Base-by-base conservation (phyloP, 2,329 filamentous ascomycete genomes). In the Fusarium verticillioides region DNA sequence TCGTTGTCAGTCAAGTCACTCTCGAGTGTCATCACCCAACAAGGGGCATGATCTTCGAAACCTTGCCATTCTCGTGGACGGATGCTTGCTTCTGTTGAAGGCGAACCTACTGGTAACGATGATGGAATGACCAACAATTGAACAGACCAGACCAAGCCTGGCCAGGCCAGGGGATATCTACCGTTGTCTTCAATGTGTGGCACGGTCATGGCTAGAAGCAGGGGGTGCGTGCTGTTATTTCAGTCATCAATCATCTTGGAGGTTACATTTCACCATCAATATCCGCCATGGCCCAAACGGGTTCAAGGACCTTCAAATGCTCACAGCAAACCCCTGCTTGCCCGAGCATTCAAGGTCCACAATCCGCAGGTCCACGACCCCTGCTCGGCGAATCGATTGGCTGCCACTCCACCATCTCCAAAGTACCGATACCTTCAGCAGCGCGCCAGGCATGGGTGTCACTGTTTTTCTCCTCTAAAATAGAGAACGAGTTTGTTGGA, bases 331-430 rank as follows among this genome's bases (percentile, higher is more conserved):
- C 74, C 75, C 75, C 75, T 77, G 74, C 70, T 75, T 72, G 70
- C 63, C 75, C 57, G 65, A 70, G 68, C 67, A 65, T 75, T 63
- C 58, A 59, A 63, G 56, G 70, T 68, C 75, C 74, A 74, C 70
- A 77, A 72, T 71, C 69, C 71, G 71, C 71, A 74, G 67, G 76
- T 78, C 73, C 73, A 75, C 63, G 65, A 70, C 72, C 76, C 75
- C 64, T 72, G 72, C 69, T 65, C 66, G 60, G 57, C 59, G 50
- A 64, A 73, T 78, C 76, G 75, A 77, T 78, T 78, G 75, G 76
- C 37, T 66, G 46, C 36, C 47, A 63, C 52, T 46, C 44, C 60
- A 64, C 68, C 63, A 70, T 76, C 71, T 50, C 58, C 60, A 57
- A 78, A 69, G 76, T 78, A 78, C 59, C 50, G 63, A 61, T 78